These are phyloP conservation scores for Verticillium nubilum DNA, from an alignment of 2,329 filamentous ascomycete genomes.

Conservation along the genomic window DNA sequence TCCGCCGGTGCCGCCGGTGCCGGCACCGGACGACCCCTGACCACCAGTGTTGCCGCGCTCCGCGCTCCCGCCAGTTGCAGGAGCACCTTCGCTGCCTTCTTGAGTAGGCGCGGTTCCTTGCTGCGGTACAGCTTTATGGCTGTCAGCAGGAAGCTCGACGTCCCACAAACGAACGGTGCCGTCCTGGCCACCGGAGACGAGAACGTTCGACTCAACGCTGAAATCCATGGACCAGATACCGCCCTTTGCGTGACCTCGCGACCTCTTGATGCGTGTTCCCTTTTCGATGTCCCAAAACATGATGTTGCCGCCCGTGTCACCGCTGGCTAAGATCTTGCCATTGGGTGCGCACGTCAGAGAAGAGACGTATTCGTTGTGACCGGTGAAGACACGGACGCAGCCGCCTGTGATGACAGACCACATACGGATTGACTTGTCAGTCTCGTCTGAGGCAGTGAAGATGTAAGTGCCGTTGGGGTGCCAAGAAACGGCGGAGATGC, in stretches of 20 bases:
- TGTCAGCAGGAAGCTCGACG: constrained; percentile 66
- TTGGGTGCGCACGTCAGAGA: constrained; percentile 80
- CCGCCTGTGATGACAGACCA: constrained; percentile 88
- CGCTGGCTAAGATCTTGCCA: constrained; percentile 86
- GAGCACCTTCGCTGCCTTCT: constrained; percentile 26
- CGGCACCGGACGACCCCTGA: constrained; percentile 20
- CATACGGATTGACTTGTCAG: constrained; percentile 90
- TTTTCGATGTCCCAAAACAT: constrained; percentile 92
- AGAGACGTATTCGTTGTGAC: constrained; percentile 83
- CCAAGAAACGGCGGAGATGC: constrained; percentile 88
- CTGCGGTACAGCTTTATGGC: constrained; percentile 47
- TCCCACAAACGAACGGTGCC: constrained; percentile 95
- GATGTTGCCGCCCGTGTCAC: constrained; percentile 83
- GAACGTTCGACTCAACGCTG: constrained; percentile 84
- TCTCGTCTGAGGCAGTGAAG: constrained; percentile 83
- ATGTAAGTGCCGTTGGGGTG: constrained; percentile 92
- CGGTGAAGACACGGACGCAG: constrained; percentile 86
- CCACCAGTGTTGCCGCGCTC: constrained; percentile 14
- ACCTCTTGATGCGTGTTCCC: constrained; percentile 81
- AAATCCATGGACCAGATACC: constrained; percentile 93
- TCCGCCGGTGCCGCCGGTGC: constrained; percentile 18
- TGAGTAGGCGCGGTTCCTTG: constrained; percentile 13
- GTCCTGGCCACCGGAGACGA: constrained; percentile 87
- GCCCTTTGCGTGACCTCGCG: constrained; percentile 87
- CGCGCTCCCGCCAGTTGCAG: constrained; percentile 31